Conservation (phyloP, 805 yeast genomes). For the Metschnikowia reukaufii region DNA sequence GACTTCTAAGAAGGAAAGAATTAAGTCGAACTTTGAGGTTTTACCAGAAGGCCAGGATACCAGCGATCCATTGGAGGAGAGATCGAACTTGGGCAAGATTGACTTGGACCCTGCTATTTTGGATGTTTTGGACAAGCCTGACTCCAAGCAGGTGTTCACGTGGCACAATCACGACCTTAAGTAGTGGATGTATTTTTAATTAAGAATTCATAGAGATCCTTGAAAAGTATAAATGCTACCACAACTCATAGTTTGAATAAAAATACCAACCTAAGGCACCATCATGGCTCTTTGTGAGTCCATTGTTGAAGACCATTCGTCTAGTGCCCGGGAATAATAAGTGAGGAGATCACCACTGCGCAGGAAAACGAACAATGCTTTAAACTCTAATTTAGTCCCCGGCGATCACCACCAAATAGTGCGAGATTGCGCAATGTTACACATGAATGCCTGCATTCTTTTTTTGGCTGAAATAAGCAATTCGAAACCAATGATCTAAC, state of each 20-base stretch:
- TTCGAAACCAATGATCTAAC: not conserved
- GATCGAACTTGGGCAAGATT: constrained; percentile 36
- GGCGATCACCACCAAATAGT: not conserved
- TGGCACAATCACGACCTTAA: constrained; percentile 36
- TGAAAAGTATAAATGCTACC: too few relatives aligned
- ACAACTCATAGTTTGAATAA: too few relatives aligned
- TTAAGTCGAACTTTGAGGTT: constrained; percentile 55
- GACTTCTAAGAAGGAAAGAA: constrained; percentile 54
- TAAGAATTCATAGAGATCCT: not conserved
- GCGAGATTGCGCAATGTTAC: not conserved
- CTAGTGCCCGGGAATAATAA: too few relatives aligned
- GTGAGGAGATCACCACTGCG: not conserved
- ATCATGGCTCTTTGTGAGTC: too few relatives aligned
- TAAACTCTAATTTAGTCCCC: not conserved
- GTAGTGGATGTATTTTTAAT: constrained; percentile 5
- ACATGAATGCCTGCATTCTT: not conserved
- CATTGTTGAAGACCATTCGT: too few relatives aligned
- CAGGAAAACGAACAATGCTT: not conserved
- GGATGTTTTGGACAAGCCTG: constrained; percentile 35
- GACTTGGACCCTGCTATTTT: constrained; percentile 41
- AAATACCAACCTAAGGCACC: too few relatives aligned
- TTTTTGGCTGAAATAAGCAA: not conserved
- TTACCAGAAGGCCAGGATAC: constrained; percentile 30
- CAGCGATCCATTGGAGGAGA: constrained; percentile 27
- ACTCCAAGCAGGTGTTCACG: constrained; percentile 33